phyloP scores from a whole-genome alignment of 371 early-diverging fungal genomes.

The Mucor sp. region DNA sequence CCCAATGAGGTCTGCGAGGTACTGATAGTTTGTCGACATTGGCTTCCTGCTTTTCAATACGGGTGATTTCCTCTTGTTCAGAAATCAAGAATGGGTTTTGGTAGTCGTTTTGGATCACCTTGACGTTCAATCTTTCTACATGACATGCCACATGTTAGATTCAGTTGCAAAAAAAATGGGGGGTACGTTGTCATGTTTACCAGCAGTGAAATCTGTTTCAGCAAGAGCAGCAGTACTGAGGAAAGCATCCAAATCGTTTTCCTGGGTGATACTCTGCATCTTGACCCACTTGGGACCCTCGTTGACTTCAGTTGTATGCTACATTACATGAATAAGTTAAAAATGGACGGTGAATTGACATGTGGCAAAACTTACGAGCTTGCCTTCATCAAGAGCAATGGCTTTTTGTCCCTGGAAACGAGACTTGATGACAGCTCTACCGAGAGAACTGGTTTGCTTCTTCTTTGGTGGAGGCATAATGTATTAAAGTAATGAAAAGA shows the following conservation, averaged over 20 bases:
- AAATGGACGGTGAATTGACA: background rate
- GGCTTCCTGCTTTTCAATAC: constrained; percentile 76
- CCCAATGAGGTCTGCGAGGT: constrained; percentile 93
- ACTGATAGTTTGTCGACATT: constrained; percentile 75
- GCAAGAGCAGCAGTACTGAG: constrained; percentile 93
- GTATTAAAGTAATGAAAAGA: background rate
- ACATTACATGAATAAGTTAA: background rate
- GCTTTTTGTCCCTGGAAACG: constrained; percentile 86
- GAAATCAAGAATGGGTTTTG: constrained; percentile 84
- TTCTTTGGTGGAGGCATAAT: constrained; percentile 40
- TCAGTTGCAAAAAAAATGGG: background rate
- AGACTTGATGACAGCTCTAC: constrained; percentile 90
- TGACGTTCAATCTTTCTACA: constrained; percentile 80
- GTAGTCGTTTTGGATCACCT: constrained; percentile 76
- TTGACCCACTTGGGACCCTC: constrained; percentile 85
- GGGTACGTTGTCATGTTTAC: constrained; percentile 33
- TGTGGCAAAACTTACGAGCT: constrained; percentile 47
- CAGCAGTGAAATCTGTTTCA: constrained; percentile 95
- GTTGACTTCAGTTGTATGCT: constrained; percentile 90
- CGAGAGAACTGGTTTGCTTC: constrained; percentile 59
- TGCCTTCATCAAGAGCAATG: constrained; percentile 69
- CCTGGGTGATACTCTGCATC: constrained; percentile 95
- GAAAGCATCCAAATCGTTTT: constrained; percentile 96
- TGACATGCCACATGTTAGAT: constrained; percentile 4
- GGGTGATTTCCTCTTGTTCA: constrained; percentile 71